Evolutionary conservation across 1,139 yeast species (phyloP), one percentile per base, ranked within the genome.

Genomic region (Hyphopichia fennica): DNA sequence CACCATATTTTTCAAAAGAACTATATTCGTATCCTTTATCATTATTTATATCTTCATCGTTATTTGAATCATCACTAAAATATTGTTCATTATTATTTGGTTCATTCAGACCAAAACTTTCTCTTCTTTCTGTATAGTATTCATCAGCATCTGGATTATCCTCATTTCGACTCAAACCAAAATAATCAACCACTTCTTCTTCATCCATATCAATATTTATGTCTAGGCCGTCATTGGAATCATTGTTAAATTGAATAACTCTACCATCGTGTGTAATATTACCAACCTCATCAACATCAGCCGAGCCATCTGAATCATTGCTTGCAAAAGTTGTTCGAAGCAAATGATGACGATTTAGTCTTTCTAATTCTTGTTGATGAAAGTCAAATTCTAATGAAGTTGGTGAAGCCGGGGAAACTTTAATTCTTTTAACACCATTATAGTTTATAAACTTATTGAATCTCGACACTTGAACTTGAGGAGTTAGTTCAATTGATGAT

Each of bases 41-140:
- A 22, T 19, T 34, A 28, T 28, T 28, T 8, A 16, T 3, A 13
- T 31, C 22, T 18, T 31, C 34, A 31, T 4, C n/a, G 14, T 28
- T n/a, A 15, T 5, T 6, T n/a, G 16, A n/a, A 16, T 17, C 20
- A 4, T 28, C 14, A 8, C 14, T 29, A 20, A 20, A n/a, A 8
- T 16, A 16, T n/a, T 34, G 29, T 7, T 19, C 29, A 17, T 16
- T 23, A 13, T 7, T 20, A 34, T 16, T 20, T 18, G 15, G 9
- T 4, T n/a, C 17, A 28, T n/a, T 27, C 10, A 23, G 16, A 14
- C 17, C 22, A 40, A 56, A 60, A 40, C 63, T 58, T 37, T 58
- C 62, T 33, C 62, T 41, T 34, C 65, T 43, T 22, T 56, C 57
- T 14, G 47, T 39, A 43, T 65, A 65, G 41, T 62, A 65, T 28